A percentile compares a stretch with the other conserved stretches of the same genome.
These are phyloP conservation scores for Bipolaris cookei DNA, from an alignment of 2,329 filamentous ascomycete genomes.

Conservation along the genomic window DNA sequence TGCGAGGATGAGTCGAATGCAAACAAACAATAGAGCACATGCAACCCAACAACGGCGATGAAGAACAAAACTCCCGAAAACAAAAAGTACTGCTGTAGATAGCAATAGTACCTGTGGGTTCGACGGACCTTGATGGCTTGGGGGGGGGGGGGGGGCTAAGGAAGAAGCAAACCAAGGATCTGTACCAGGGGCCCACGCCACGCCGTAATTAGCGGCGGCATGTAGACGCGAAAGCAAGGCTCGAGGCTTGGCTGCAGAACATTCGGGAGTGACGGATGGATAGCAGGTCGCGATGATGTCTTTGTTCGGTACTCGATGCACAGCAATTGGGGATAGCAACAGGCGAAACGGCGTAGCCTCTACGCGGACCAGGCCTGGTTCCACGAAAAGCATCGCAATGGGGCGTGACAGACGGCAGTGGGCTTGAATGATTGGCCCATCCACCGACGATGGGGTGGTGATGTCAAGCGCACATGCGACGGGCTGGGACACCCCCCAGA, in stretches of 20 bases:
- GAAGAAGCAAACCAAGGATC: constrained; percentile 18
- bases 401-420: background rate
- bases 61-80: background rate
- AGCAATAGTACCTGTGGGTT: background rate
- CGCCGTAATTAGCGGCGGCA: constrained; percentile 22
- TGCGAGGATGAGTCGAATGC: background rate
- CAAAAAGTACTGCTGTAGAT: background rate
- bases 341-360: constrained; percentile 4
- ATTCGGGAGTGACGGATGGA: constrained; percentile 15
- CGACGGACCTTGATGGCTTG: background rate
- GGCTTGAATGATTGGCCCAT: constrained; percentile 3
- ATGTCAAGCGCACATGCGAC: constrained; percentile 35
- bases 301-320: constrained; percentile 4
- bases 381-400: background rate
- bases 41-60: background rate
- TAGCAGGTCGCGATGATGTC: constrained; percentile 15
- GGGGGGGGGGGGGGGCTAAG: background rate
- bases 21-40: background rate
- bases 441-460: constrained; percentile 14
- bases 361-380: constrained; percentile 2
- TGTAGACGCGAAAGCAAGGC: constrained; percentile 18
- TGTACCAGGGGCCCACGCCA: constrained; percentile 12
- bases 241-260: constrained; percentile 19
- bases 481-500: constrained; percentile 38
- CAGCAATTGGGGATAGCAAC: background rate